Conservation (phyloP, 768 basidiomycete species). For the Amylocystis lapponica region DNA sequence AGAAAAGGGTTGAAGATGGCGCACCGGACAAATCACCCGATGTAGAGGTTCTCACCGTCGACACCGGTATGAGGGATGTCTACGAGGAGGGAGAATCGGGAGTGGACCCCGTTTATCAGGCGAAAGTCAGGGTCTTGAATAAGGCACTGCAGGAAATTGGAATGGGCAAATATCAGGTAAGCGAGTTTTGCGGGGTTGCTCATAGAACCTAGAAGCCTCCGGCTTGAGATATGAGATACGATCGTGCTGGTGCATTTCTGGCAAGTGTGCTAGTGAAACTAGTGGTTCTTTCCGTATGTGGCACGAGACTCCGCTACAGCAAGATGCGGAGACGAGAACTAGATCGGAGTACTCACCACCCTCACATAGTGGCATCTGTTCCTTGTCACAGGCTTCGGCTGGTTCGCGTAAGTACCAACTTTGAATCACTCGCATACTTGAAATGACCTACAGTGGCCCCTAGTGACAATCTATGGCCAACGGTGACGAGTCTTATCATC, state of each 20-base stretch:
- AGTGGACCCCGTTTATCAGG: slow-evolving; percentile 39
- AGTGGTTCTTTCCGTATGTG: too few relatives aligned
- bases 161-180: slow-evolving; percentile 50
- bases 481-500: slow-evolving; percentile 64
- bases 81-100: slow-evolving; percentile 8
- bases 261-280: too few relatives aligned
- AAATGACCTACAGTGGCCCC: neutral
- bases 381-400: slow-evolving; percentile 63
- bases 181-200: too few relatives aligned
- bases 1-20: neutral
- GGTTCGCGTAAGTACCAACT: slow-evolving; percentile 51
- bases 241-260: too few relatives aligned
- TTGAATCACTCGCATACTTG: neutral
- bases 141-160: slow-evolving; percentile 44
- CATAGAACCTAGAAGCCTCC: too few relatives aligned
- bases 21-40: neutral
- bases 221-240: too few relatives aligned
- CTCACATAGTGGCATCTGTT: slow-evolving; percentile 56
- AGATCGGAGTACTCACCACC: too few relatives aligned
- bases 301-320: neutral
- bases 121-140: slow-evolving; percentile 43
- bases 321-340: neutral
- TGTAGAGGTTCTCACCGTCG: neutral
- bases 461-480: slow-evolving; percentile 69
- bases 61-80: neutral